Evolutionary conservation across 148 eudicot genomes (phyloP).

Genomic region (Chenopodium berlandieri): DNA sequence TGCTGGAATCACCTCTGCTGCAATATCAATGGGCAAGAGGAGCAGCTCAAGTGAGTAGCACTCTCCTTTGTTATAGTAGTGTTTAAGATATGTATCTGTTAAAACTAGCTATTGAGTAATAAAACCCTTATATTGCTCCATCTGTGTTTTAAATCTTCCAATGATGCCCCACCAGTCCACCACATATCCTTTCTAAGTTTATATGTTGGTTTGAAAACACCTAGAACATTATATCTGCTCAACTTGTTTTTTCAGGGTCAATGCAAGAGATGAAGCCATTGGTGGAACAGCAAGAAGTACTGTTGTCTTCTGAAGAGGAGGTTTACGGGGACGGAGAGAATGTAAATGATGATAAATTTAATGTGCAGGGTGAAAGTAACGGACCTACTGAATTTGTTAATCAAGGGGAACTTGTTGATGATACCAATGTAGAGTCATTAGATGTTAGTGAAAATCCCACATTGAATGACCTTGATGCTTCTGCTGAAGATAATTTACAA

Average conservation of each 20-base stretch:
- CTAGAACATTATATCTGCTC: not conserved
- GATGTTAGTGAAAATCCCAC: slow-evolving; percentile 28
- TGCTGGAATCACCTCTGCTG: slow-evolving; percentile 74
- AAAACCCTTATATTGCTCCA: not conserved
- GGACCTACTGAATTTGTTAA: slow-evolving; percentile 24
- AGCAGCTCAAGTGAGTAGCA: slow-evolving; percentile 56
- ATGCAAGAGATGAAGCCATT: slow-evolving; percentile 58
- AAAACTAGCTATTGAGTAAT: not conserved
- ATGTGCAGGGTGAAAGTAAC: slow-evolving; percentile 23
- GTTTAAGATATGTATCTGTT: not conserved
- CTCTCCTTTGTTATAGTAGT: slow-evolving; percentile 5
- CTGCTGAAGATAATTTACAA: slow-evolving; percentile 33
- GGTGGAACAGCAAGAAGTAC: slow-evolving; percentile 55
- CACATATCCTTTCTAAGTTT: not conserved
- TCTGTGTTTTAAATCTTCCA: not conserved
- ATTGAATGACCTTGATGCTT: slow-evolving; percentile 19
- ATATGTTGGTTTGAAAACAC: too few relatives aligned
- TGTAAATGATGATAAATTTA: slow-evolving; percentile 31
- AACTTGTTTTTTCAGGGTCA: slow-evolving; percentile 39
- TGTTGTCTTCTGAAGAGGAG: slow-evolving; percentile 46
- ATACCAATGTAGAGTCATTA: slow-evolving; percentile 27
- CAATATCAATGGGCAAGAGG: slow-evolving; percentile 60
- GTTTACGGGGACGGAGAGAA: slow-evolving; percentile 36
- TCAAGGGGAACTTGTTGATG: slow-evolving; percentile 28
- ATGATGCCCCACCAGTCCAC: not conserved